phyloP scores from a whole-genome alignment of 208 protist species.

The Sergeia podlipaevii region DNA sequence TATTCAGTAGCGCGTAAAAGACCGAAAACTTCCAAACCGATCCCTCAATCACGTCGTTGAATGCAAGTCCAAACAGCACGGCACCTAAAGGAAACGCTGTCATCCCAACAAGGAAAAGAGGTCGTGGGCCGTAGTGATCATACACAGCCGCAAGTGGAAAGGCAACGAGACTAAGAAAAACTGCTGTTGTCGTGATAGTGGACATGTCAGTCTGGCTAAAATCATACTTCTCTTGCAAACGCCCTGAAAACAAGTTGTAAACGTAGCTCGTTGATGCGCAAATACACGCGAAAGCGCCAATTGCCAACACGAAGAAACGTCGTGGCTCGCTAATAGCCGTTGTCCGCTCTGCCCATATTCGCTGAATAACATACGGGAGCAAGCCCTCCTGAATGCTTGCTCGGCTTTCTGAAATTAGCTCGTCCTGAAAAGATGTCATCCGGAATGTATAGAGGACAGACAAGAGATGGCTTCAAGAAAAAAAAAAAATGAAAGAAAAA shows the following conservation, averaged over 20 bases:
- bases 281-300: constrained; percentile 56
- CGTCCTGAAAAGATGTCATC: constrained; percentile 11
- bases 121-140: constrained; percentile 68
- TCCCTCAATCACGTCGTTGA: constrained; percentile 41
- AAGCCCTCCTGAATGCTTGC: constrained; percentile 17
- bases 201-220: constrained; percentile 71
- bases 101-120: constrained; percentile 58
- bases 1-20: constrained; percentile 35
- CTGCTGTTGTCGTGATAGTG: constrained; percentile 59
- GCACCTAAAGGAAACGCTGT: constrained; percentile 38
- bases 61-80: constrained; percentile 59
- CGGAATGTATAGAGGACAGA: background rate
- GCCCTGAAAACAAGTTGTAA: constrained; percentile 78
- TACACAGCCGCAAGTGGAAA: constrained; percentile 63
- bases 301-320: constrained; percentile 64
- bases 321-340: constrained; percentile 36
- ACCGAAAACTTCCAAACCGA: constrained; percentile 49
- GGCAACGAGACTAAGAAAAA: constrained; percentile 36
- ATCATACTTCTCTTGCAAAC: constrained; percentile 61
- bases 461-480: background rate
- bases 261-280: constrained; percentile 60
- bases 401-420: constrained; percentile 26
- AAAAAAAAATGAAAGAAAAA: constrained; percentile 5
- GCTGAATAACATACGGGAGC: constrained; percentile 15
- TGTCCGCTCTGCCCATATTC: background rate